Percentiles rank a stretch among this genome's conserved stretches.
These are phyloP conservation scores for Phoma sp. DNA, from an alignment of 2,329 filamentous ascomycete genomes.

Conservation along the genomic window DNA sequence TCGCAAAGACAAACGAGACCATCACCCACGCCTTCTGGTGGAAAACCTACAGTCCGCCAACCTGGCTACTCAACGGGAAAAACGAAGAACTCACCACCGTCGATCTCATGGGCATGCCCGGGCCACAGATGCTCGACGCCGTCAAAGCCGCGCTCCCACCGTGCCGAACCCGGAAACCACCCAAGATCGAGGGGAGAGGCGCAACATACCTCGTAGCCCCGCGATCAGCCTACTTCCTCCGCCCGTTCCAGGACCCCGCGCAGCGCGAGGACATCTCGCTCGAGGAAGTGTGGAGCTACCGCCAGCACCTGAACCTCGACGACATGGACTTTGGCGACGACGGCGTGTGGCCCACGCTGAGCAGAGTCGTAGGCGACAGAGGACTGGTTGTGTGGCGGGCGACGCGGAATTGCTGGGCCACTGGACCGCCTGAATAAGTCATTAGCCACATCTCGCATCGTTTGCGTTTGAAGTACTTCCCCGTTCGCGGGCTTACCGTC, in stretches of 20 bases:
- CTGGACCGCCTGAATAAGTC: not conserved
- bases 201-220: conserved; percentile 72
- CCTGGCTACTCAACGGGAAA: conserved; percentile 80
- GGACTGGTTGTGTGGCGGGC: conserved; percentile 57
- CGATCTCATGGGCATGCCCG: conserved; percentile 77
- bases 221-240: conserved; percentile 73
- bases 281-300: conserved; percentile 73
- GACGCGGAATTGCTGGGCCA: conserved; percentile 47
- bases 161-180: conserved; percentile 39
- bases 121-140: conserved; percentile 65
- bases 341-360: conserved; percentile 74
- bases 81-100: conserved; percentile 74
- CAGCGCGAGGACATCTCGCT: conserved; percentile 62
- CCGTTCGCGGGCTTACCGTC: too few relatives aligned
- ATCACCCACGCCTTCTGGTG: conserved; percentile 79
- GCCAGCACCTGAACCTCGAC: conserved; percentile 76
- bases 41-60: conserved; percentile 85
- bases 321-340: conserved; percentile 82
- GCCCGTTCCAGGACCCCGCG: conserved; percentile 55
- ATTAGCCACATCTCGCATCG: too few relatives aligned
- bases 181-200: conserved; percentile 60
- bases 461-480: too few relatives aligned
- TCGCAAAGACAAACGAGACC: conserved; percentile 70
- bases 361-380: conserved; percentile 65
- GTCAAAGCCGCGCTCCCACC: conserved; percentile 64